Conservation (phyloP, 305 asterid genomes). For the Lippia alba region DNA sequence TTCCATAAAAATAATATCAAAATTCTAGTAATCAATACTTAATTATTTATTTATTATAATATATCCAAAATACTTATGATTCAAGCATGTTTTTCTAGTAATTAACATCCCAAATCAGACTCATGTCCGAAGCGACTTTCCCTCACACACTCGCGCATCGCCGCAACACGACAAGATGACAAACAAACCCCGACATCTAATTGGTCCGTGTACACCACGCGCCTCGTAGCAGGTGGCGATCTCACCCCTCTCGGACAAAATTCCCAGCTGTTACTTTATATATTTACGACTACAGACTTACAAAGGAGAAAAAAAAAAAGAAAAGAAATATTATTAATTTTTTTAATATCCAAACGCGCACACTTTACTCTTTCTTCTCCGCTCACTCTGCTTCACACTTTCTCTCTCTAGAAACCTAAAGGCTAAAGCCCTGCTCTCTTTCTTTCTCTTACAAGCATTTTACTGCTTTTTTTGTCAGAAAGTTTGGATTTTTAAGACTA, state of each 20-base stretch:
- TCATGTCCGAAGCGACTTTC: conserved; percentile 33
- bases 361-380: conserved; percentile 54
- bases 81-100: conserved; percentile 39
- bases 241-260: conserved; percentile 40
- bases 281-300: conserved; percentile 46
- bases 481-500: conserved; percentile 35
- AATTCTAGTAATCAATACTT: not conserved
- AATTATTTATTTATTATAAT: conserved; percentile 13
- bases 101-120: conserved; percentile 37
- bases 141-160: conserved; percentile 20
- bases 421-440: conserved; percentile 40
- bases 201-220: conserved; percentile 34
- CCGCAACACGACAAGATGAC: not conserved
- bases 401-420: conserved; percentile 43
- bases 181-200: not conserved
- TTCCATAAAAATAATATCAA: no score
- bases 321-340: not conserved
- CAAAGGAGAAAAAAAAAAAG: conserved; percentile 9
- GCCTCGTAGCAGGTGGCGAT: not conserved
- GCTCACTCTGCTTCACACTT: conserved; percentile 29
- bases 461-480: conserved; percentile 23
- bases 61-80: not conserved
- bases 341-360: conserved; percentile 47
- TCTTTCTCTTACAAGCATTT: conserved; percentile 25
- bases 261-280: conserved; percentile 55